Conservation (phyloP, 2,329 filamentous ascomycete genomes). For the Pyrenophora tritici-repentis region DNA sequence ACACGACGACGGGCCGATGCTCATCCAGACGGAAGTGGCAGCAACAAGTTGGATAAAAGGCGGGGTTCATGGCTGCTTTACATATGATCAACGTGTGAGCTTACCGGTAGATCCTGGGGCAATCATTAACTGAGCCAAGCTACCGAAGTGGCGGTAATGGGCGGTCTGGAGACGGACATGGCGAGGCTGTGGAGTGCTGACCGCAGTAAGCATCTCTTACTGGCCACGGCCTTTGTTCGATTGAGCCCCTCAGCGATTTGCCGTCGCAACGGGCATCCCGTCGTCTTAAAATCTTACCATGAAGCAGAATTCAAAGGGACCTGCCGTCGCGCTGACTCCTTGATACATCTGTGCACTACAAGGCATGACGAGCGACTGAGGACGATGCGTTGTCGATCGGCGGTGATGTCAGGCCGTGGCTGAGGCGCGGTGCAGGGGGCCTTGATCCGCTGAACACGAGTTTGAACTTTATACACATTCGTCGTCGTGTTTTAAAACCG, state of each 20-base stretch:
- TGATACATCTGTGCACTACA: conserved; percentile 10
- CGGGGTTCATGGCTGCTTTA: conserved; percentile 8
- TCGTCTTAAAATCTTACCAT: conserved; percentile 3
- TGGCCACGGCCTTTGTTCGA: conserved; percentile 1
- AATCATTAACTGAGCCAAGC: conserved; percentile 10
- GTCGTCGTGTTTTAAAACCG: background rate
- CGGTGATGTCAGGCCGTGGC: conserved; percentile 15
- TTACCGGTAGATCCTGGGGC: conserved; percentile 3
- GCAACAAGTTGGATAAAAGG: background rate
- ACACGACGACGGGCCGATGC: background rate
- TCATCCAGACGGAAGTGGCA: background rate
- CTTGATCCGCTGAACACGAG: conserved; percentile 4
- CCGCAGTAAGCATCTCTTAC: conserved; percentile 21
- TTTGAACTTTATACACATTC: conserved; percentile 1
- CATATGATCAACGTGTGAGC: conserved; percentile 3
- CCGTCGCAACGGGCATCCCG: conserved; percentile 3
- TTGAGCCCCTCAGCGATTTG: background rate
- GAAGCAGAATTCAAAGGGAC: background rate
- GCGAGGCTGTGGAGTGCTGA: conserved; percentile 23
- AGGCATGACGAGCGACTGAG: conserved; percentile 10
- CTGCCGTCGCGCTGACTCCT: conserved; percentile 6
- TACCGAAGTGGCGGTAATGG: conserved; percentile 13
- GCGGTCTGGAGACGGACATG: conserved; percentile 19
- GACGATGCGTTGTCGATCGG: conserved; percentile 15
- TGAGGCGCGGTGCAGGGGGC: conserved; percentile 9